phyloP scores from a whole-genome alignment of 352 stramenopile species.

The Phytophthora fragariaefolia region DNA sequence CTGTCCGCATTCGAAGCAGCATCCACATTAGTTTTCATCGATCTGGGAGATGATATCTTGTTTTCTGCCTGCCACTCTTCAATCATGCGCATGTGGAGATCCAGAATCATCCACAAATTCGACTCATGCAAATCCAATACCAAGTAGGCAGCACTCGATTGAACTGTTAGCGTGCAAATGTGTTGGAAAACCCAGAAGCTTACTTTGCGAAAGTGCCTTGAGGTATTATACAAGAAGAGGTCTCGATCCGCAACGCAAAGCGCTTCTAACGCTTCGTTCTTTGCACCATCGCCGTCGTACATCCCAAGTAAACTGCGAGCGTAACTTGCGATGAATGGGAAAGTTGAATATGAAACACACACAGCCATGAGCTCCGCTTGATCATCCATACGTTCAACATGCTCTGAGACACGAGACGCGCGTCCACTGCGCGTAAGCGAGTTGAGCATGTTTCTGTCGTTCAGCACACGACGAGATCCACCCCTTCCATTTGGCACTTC shows the following conservation, averaged over 20 bases:
- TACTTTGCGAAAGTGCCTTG: conserved; percentile 78
- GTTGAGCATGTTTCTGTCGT: conserved; percentile 67
- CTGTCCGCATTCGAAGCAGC: conserved; percentile 1
- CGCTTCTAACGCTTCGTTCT: conserved; percentile 62
- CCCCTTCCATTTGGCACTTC: conserved; percentile 32
- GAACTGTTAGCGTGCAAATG: conserved; percentile 76
- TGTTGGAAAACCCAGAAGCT: conserved; percentile 84
- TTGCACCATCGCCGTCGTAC: conserved; percentile 71
- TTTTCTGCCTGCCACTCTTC: conserved; percentile 59
- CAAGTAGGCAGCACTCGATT: conserved; percentile 79
- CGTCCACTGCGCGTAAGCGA: conserved; percentile 72
- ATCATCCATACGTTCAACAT: conserved; percentile 75
- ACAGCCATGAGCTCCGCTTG: conserved; percentile 77
- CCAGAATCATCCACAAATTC: conserved; percentile 84
- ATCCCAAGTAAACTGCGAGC: conserved; percentile 74
- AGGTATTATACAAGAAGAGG: conserved; percentile 70
- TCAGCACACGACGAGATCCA: conserved; percentile 18
- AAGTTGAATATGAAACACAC: conserved; percentile 83
- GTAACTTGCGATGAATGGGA: conserved; percentile 88
- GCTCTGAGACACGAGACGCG: conserved; percentile 57
- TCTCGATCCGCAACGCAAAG: conserved; percentile 63
- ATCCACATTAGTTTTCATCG: conserved; percentile 10
- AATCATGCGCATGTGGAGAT: conserved; percentile 75
- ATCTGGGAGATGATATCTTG: conserved; percentile 6
- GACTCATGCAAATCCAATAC: conserved; percentile 83